Conservation (phyloP, 441 rosid genomes). For the Populus trichocarpa region DNA sequence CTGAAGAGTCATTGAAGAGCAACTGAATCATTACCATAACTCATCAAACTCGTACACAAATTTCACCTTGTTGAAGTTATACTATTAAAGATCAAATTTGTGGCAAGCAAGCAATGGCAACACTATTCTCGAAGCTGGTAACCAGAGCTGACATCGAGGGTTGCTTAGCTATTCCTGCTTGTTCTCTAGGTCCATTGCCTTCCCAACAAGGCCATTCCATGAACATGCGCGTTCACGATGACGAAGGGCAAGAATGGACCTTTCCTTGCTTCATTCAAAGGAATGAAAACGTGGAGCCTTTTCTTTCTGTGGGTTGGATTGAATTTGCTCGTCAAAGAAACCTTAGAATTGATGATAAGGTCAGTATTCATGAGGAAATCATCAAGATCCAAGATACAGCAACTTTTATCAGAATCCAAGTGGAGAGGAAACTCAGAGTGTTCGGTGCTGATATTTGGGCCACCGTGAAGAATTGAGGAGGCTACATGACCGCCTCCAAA, state of each 20-base stretch:
- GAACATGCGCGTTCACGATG: constrained; percentile 1
- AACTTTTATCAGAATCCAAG: no score
- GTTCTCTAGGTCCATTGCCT: not conserved
- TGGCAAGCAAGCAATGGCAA: not conserved
- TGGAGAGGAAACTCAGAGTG: no score
- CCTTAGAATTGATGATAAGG: constrained; percentile 6
- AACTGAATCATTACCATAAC: no score
- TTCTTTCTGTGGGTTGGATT: not conserved
- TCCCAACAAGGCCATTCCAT: not conserved
- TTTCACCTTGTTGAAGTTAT: no score
- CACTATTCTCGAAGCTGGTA: constrained; percentile 13
- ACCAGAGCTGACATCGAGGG: constrained; percentile 17
- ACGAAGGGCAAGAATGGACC: not conserved
- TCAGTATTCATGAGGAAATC: not conserved
- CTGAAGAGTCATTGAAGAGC: no score
- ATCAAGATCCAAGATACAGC: no score
- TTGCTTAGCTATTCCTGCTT: not conserved
- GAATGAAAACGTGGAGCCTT: not conserved
- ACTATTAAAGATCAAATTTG: no score
- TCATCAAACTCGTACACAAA: no score
- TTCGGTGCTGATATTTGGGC: no score
- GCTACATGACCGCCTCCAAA: no score
- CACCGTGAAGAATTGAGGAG: no score
- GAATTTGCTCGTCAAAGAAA: not conserved
- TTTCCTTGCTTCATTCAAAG: not conserved